Evolutionary conservation across 352 stramenopile species (phyloP).

Genomic region (Peronospora destructor): DNA sequence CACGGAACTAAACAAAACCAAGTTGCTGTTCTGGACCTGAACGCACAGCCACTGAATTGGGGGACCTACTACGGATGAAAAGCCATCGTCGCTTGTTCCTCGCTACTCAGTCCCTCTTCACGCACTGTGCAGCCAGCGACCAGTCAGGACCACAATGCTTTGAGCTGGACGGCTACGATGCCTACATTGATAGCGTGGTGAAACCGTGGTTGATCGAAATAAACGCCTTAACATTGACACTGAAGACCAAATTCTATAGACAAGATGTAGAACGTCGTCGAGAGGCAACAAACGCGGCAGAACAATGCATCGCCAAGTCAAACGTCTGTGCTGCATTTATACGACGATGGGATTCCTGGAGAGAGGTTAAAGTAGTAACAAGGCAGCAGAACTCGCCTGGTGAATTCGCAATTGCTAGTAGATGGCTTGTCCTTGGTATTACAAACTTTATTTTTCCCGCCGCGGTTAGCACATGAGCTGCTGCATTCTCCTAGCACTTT

Average conservation of each 20-base stretch:
- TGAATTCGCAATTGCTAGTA: constrained; percentile 17
- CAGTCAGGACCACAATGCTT: constrained; percentile 81
- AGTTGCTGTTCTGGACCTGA: too few relatives aligned
- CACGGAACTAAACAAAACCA: too few relatives aligned
- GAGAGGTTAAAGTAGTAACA: too few relatives aligned
- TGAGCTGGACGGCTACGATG: constrained; percentile 71
- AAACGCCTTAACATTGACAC: constrained; percentile 51
- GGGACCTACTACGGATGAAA: constrained; percentile 64
- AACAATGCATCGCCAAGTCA: too few relatives aligned
- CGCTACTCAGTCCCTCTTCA: too few relatives aligned
- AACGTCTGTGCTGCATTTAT: too few relatives aligned
- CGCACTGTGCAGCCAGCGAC: too few relatives aligned
- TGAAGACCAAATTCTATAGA: too few relatives aligned
- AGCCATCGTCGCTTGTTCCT: too few relatives aligned
- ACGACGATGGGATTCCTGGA: constrained; percentile 1
- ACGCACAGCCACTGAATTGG: too few relatives aligned
- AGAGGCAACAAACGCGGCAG: constrained; percentile 12
- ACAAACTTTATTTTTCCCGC: constrained; percentile 1
- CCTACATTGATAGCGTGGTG: too few relatives aligned
- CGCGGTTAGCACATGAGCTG: neutral
- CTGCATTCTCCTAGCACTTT: constrained; percentile 8
- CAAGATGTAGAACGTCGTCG: constrained; percentile 58
- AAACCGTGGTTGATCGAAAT: constrained; percentile 69
- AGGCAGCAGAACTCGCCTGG: constrained; percentile 4
- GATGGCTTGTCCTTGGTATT: constrained; percentile 16